These are phyloP conservation scores for Cubamyces sp. DNA, from an alignment of 768 basidiomycete species.

Conservation along the genomic window DNA sequence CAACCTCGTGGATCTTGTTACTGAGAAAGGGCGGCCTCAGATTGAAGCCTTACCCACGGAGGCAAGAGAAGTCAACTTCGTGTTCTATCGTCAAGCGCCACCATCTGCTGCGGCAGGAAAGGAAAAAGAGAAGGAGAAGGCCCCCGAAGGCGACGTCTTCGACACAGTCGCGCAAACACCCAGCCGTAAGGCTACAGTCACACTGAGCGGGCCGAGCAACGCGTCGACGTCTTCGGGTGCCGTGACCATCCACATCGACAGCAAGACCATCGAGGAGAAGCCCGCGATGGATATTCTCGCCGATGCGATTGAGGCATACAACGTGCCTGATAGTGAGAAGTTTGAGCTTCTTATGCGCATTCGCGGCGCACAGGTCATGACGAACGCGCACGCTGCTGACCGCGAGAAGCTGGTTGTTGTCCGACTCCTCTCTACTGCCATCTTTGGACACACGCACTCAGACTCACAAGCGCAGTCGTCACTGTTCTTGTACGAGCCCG, in stretches of 20 bases:
- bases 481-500: constrained; percentile 94
- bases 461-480: constrained; percentile 80
- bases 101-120: constrained; percentile 25
- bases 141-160: constrained; percentile 48
- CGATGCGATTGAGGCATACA: constrained; percentile 67
- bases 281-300: constrained; percentile 77
- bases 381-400: constrained; percentile 57
- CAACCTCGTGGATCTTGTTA: constrained; percentile 74
- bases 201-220: constrained; percentile 36
- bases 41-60: constrained; percentile 70
- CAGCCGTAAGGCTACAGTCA: constrained; percentile 47
- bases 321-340: constrained; percentile 79
- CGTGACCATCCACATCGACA: constrained; percentile 63
- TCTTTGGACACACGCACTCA: constrained; percentile 85
- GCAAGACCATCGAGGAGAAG: constrained; percentile 61
- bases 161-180: constrained; percentile 47
- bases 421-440: constrained; percentile 85
- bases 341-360: constrained; percentile 90
- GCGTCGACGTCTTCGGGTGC: constrained; percentile 48
- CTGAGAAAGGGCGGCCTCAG: constrained; percentile 51
- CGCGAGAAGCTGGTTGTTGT: constrained; percentile 82
- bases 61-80: constrained; percentile 79
- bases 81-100: constrained; percentile 72
- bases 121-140: constrained; percentile 45
- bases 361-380: constrained; percentile 73